Evolutionary conservation across 441 rosid genomes (phyloP).

Genomic region (Raphanus hybrid): DNA sequence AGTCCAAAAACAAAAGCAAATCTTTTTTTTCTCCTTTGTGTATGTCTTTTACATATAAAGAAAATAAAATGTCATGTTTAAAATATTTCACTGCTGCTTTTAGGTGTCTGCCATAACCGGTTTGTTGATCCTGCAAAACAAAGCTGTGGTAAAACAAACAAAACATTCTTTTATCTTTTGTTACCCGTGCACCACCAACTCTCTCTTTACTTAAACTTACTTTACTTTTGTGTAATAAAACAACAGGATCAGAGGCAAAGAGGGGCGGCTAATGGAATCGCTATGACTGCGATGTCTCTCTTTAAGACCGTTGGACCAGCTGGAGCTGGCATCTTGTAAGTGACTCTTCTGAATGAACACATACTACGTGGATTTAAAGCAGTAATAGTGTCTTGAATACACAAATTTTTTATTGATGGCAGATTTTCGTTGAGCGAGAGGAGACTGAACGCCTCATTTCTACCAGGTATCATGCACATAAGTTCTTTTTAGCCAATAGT

Average conservation of each 20-base stretch:
- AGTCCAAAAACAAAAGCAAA: constrained; percentile 33
- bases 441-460: constrained; percentile 51
- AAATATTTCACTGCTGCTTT: not conserved
- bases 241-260: constrained; percentile 63
- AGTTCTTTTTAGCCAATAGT: not conserved
- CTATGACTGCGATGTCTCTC: constrained; percentile 76
- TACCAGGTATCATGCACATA: constrained; percentile 51
- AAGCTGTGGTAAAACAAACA: constrained; percentile 54
- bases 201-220: not conserved
- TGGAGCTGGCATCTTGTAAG: constrained; percentile 72
- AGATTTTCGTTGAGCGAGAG: constrained; percentile 74
- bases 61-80: not conserved
- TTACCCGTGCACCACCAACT: not conserved
- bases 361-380: not conserved
- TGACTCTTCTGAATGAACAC: not conserved
- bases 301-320: constrained; percentile 82
- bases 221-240: not conserved
- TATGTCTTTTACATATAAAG: too few species aligned
- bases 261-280: constrained; percentile 85
- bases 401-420: constrained; percentile 35
- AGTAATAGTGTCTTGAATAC: not conserved
- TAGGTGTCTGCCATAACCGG: constrained; percentile 76
- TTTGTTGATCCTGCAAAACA: constrained; percentile 72
- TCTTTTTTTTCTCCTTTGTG: not conserved
- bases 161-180: not conserved